These are phyloP conservation scores for Acanthamoeba royreba DNA, from an alignment of 208 protist species.

Conservation along the genomic window DNA sequence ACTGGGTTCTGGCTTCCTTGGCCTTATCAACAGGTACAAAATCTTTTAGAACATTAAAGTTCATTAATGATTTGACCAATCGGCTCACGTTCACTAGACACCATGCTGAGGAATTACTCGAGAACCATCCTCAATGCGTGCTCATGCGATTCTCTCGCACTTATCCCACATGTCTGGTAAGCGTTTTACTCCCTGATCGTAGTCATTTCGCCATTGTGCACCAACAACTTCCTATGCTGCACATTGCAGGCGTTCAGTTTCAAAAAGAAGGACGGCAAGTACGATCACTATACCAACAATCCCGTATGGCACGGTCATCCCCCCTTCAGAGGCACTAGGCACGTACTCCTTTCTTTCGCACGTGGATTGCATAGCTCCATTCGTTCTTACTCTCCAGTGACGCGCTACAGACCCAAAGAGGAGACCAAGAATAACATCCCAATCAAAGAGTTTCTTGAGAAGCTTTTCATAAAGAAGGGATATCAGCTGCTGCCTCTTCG, in stretches of 20 bases:
- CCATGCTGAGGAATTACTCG: neutral
- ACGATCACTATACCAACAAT: slow-evolving; percentile 35
- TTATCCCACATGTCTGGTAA: neutral
- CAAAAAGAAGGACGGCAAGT: neutral
- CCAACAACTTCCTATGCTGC: too few relatives aligned
- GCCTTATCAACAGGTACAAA: slow-evolving; percentile 19
- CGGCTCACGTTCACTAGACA: neutral
- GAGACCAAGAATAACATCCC: slow-evolving; percentile 12
- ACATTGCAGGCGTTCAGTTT: slow-evolving; percentile 37
- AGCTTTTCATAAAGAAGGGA: neutral
- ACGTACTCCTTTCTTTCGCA: too few relatives aligned
- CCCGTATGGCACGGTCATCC: neutral
- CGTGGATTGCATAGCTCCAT: too few relatives aligned
- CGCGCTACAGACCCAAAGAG: neutral
- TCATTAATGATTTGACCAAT: too few relatives aligned
- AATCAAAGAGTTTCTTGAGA: slow-evolving; percentile 2
- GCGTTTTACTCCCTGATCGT: too few relatives aligned
- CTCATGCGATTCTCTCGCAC: neutral
- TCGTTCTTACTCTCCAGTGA: too few relatives aligned
- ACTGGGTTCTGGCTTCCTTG: neutral
- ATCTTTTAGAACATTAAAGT: too few relatives aligned
- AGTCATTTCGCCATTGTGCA: too few relatives aligned
- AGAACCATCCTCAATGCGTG: neutral
- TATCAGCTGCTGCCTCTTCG: neutral
- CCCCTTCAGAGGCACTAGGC: neutral